Evolutionary conservation across 139 green algal genomes (phyloP), one percentile per base, ranked within the genome.

Genomic region (Chlamydomonas schloesseri): DNA sequence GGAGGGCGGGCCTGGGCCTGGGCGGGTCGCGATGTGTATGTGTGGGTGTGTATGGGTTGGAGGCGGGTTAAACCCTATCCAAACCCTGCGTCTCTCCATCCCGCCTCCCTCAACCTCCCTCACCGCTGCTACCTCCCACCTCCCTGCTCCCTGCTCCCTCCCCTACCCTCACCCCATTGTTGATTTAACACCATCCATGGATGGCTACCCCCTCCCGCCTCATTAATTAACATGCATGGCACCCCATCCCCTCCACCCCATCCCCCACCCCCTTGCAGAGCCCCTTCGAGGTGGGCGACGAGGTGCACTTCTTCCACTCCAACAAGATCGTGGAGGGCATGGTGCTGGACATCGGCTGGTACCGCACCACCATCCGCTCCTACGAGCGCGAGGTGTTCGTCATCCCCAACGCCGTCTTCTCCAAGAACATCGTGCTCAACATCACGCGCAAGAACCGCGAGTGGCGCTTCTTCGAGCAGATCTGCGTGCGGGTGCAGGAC

Each of bases 291-390:
- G 64, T 96, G 62, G 95, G 95, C 0, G 95, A 98, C 58, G 96
- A 98, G 84, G 92, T 98, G 31, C 85, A 94, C 53, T 97, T 98
- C 88, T 90, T 89, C 33, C 93, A 95, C 34, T 84, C 80, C 69
- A 94, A 81, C 62, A 88, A 89, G 75, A 24, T 87, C 20, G 93
- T 98, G 50, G 96, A 98, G 88, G 96, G 96, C 82, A 97, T 98
- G 70, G 96, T 98, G 70, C 60, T 97, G 29, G 96, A 98, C 76
- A 95, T 98, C 20, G 96, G 96, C 14, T 98, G 96, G 96, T 98
- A 98, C 92, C 89, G 95, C 55, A 98, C 95, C 37, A 94, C 80
- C 31, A 96, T 97, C 83, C 89, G 95, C 34, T 97, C 93, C 23
- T 97, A 97, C 88, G 95, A 97, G 93, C 88, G 95, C 9, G 88